phyloP scores from a whole-genome alignment of 805 yeast species.

The Wickerhamiella domercqiae region DNA sequence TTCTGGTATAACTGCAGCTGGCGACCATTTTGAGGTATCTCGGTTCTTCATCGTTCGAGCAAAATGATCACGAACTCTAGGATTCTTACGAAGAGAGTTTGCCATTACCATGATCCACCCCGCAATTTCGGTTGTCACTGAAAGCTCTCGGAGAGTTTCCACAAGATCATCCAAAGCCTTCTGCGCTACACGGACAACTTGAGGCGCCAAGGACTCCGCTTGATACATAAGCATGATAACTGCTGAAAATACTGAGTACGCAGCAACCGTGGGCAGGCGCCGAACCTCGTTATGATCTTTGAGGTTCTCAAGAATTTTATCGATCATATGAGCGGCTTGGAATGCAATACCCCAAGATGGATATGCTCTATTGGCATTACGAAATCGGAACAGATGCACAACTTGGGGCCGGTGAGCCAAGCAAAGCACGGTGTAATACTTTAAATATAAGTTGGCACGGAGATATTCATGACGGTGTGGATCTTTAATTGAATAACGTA shows the following conservation, averaged over 20 bases:
- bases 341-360: constrained; percentile 74
- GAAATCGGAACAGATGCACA: constrained; percentile 17
- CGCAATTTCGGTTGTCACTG: constrained; percentile 8
- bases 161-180: constrained; percentile 24
- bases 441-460: constrained; percentile 45
- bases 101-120: constrained; percentile 8
- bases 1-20: no score
- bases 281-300: constrained; percentile 34
- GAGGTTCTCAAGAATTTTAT: constrained; percentile 44
- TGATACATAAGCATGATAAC: constrained; percentile 60
- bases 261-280: constrained; percentile 43
- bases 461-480: constrained; percentile 32
- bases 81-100: background rate
- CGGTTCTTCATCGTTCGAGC: background rate
- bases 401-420: constrained; percentile 54
- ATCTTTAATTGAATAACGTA: constrained; percentile 47
- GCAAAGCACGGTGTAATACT: constrained; percentile 59
- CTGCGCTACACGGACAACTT: constrained; percentile 27
- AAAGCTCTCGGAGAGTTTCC: constrained; percentile 21
- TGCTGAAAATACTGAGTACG: constrained; percentile 47
- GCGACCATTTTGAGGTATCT: background rate
- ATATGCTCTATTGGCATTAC: constrained; percentile 23
- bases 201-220: constrained; percentile 28
- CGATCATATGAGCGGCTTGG: constrained; percentile 66
- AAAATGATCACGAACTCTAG: background rate